Evolutionary conservation across 129 eudicot genomes (phyloP), one percentile per base, ranked within the genome.

Genomic region (Silybum marianum): DNA sequence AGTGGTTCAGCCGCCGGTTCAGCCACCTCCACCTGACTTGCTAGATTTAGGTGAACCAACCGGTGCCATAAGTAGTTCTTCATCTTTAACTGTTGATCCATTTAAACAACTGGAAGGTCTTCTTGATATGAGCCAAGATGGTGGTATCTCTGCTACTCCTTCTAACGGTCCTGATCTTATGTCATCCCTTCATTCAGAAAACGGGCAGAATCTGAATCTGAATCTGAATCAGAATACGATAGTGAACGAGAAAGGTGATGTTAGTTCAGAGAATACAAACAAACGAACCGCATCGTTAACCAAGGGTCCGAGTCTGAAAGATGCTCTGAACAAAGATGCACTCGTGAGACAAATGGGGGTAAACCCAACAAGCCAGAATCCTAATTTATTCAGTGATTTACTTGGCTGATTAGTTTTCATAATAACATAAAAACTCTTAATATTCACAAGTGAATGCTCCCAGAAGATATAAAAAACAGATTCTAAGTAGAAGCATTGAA

Each of bases 261-360:
- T 24, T 25, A 89, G 83, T 13, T 67, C 87, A 51, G 77, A 84
- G 14, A 71, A 48, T 28, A 76, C 79, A 18, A 71, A 28, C 75
- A 80, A 73, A 73, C 78, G 51, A 30, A 80, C 86, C 42, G 25
- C 88, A 22, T 88, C 88, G 34, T 63, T 82, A 75, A 93, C 86
- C 81, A 96, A 96, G 84, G 99, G 98, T 78, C 95, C 97, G 26
- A 91, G 90, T 70, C 82, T 77, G 26, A 90, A 88, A 86, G 95
- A 93, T 67, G 90, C 98, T 51, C 54, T 96, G 85, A 90, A 90
- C 58, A 96, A 88, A 82, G 99, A 96, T 78, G 89, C 98, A 38
- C 90, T 91, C 1, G 99, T 93, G 48, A 91, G 99, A 82, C 95
- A 96, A 72, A 83, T 93, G 95, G 99, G 99, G 3, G 97, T 96